These are phyloP conservation scores for Fusarium cicatricum DNA, from an alignment of 2,329 filamentous ascomycete species.

Conservation along the genomic window DNA sequence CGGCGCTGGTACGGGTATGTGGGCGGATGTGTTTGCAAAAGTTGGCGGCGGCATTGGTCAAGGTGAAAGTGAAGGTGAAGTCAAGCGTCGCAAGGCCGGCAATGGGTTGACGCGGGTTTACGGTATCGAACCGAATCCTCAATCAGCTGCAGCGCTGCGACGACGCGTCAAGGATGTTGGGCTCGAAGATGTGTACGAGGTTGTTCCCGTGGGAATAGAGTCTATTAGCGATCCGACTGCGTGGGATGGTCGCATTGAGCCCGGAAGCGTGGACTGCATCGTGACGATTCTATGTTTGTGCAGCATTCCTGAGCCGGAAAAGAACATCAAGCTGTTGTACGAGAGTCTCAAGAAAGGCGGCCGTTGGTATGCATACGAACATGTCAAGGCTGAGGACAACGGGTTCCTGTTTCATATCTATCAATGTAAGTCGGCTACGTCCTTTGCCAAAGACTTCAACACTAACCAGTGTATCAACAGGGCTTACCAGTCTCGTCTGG, in stretches of 20 bases:
- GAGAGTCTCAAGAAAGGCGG: conserved; percentile 67
- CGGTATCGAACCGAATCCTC: conserved; percentile 70
- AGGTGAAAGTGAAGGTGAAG: conserved; percentile 25
- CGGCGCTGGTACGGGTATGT: conserved; percentile 68
- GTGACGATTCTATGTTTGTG: conserved; percentile 70
- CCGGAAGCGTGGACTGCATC: conserved; percentile 65
- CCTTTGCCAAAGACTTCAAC: neutral
- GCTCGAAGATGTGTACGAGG: conserved; percentile 65
- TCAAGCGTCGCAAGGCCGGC: conserved; percentile 22
- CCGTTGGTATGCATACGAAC: conserved; percentile 70
- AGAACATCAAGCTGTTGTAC: conserved; percentile 64
- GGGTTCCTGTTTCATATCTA: conserved; percentile 55
- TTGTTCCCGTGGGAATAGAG: conserved; percentile 70
- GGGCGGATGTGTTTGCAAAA: conserved; percentile 62
- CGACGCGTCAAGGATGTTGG: conserved; percentile 59
- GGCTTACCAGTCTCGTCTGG: conserved; percentile 61
- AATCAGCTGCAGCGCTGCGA: conserved; percentile 59
- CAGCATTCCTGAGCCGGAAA: conserved; percentile 67
- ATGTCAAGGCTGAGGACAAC: conserved; percentile 56
- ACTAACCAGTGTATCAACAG: conserved; percentile 44
- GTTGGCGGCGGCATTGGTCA: conserved; percentile 29
- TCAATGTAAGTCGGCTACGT: conserved; percentile 56
- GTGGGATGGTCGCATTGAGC: conserved; percentile 57
- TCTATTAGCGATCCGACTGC: conserved; percentile 54
- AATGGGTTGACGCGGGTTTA: conserved; percentile 59